These are phyloP conservation scores for Pyrenochaeta sp. DNA, from an alignment of 2,329 filamentous ascomycete genomes.

Conservation along the genomic window DNA sequence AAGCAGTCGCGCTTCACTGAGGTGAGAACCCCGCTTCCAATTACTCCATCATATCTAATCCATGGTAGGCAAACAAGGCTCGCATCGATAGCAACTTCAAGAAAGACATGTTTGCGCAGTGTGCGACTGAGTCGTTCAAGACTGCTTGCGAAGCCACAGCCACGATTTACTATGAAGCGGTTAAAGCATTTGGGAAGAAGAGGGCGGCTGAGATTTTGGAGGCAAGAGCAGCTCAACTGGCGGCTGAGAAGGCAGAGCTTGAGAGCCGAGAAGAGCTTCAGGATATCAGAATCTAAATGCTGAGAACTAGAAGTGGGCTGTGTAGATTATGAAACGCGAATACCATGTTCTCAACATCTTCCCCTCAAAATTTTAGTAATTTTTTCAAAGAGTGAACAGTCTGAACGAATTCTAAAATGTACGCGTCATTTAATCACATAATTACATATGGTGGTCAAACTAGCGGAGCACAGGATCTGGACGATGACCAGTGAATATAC, in stretches of 20 bases:
- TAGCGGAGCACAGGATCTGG: too few relatives aligned
- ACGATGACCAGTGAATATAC: too few relatives aligned
- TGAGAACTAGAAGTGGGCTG: neutral
- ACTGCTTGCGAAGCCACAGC: slow-evolving; percentile 35
- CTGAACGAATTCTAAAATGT: too few relatives aligned
- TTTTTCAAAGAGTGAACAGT: too few relatives aligned
- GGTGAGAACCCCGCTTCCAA: slow-evolving; percentile 9
- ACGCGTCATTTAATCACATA: too few relatives aligned
- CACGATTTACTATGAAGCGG: slow-evolving; percentile 45
- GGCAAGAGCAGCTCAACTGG: neutral
- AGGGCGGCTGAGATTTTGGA: neutral
- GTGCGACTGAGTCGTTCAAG: slow-evolving; percentile 27
- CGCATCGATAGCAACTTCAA: slow-evolving; percentile 62
- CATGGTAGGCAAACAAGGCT: slow-evolving; percentile 3
- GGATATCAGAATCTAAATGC: neutral
- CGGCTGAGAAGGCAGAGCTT: neutral
- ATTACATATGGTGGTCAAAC: too few relatives aligned
- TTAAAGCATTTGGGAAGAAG: slow-evolving; percentile 17
- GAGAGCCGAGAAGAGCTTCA: neutral
- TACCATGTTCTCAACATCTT: neutral
- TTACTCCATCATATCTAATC: neutral
- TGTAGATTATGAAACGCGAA: neutral
- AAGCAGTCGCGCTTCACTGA: slow-evolving; percentile 56
- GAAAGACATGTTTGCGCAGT: slow-evolving; percentile 45
- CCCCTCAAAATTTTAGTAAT: too few relatives aligned